Percentiles rank a stretch among this genome's conserved stretches.
Conservation (phyloP, 75 land plant species). For the Larix kaempferi region DNA sequence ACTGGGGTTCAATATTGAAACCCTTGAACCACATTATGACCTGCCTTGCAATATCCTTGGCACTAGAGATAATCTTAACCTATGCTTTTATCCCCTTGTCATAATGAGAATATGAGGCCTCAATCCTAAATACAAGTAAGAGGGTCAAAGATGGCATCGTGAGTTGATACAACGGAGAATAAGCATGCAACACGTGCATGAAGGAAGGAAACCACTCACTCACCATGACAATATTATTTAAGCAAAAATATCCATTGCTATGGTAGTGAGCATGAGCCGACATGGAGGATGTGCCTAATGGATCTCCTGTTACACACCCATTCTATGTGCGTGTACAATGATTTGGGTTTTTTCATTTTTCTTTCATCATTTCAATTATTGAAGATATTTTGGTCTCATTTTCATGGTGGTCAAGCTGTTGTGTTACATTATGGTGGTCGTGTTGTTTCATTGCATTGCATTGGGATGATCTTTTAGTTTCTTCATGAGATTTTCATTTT, state of each 20-base stretch:
- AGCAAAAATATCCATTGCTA: conserved; percentile 49
- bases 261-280: conserved; percentile 56
- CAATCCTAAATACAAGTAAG: conserved; percentile 81
- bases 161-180: conserved; percentile 74
- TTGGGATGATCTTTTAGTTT: too few species aligned
- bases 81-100: conserved; percentile 81
- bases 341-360: conserved; percentile 45
- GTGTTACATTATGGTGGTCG: too few species aligned
- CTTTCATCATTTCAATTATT: conserved; percentile 32
- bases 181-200: conserved; percentile 52
- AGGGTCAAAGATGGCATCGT: conserved; percentile 87
- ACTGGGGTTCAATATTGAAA: conserved; percentile 33
- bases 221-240: conserved; percentile 61
- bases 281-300: conserved; percentile 64
- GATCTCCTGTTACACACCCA: conserved; percentile 82
- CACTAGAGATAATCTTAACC: conserved; percentile 44
- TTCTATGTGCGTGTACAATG: conserved; percentile 60
- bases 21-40: conserved; percentile 29
- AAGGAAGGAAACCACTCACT: conserved; percentile 30
- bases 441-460: too few species aligned
- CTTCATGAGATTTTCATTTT: too few species aligned
- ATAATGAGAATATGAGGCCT: conserved; percentile 82
- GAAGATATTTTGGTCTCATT: too few species aligned
- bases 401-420: background rate
- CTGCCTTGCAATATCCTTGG: conserved; percentile 51